Evolutionary conservation across 306 rosid species (phyloP), one percentile per base, ranked within the genome.

Genomic region (Cicer judaicum): DNA sequence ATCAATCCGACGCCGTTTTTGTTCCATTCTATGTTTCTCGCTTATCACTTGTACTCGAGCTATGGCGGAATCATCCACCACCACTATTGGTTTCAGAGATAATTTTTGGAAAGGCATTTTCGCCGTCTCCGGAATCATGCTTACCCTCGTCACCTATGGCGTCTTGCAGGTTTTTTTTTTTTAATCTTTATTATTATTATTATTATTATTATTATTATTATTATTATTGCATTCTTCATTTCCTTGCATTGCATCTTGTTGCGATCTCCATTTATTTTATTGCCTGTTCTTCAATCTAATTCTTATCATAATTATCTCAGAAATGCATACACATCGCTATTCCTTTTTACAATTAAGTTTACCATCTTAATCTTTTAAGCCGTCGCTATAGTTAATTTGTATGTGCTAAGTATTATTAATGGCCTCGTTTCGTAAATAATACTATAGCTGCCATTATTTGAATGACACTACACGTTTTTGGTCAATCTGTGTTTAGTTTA

Each of bases 121-220:
- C 66, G 93, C 96, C 2, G 93, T 94, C 38, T 21, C 87, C 2
- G 98, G 98, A 46, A 94, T 94, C 88, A 91, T 94, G 97, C 55
- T 84, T 68, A 94, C 97, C 7, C 97, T 94, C 49, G 98, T 94
- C 74, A 88, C 97, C 75, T 94, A 94, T 72, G 98, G 98, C 48
- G 71, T 94, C 76, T 87, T 94, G 55, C 98, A 94, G 98, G 98
- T 94, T 70, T 24, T n/a, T 8, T 18, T 18, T 24, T 0, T 4
- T 7, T 10, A 2, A 1, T n/a, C 7, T 6, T 13, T 34, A 7
- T 59, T 13, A 19, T 2, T 2, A 1, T 21, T 21, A 21, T 21
- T 1, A 1, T 21, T 21, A 21, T 19, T 19, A 19, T 19, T 19
- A 19, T 19, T 19, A 19, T 19, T 19, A 19, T 19, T 19, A 24